Evolutionary conservation across 352 stramenopile species (phyloP).

Genomic region (Globisporangium nagaii): DNA sequence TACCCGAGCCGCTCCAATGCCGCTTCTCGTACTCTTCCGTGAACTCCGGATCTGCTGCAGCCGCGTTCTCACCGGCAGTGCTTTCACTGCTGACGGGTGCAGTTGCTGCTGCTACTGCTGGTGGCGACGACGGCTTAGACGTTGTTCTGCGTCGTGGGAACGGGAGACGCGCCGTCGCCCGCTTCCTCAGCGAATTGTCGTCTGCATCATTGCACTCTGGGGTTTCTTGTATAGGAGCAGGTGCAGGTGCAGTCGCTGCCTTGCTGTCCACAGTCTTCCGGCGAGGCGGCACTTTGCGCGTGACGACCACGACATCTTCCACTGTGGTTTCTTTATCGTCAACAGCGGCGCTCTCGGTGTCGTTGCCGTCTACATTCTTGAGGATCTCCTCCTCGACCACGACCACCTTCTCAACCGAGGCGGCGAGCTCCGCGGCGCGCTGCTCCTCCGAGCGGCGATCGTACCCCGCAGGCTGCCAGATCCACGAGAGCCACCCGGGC

Average conservation of each 20-base stretch:
- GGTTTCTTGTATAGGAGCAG: background rate
- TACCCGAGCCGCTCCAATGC: constrained; percentile 38
- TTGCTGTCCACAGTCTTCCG: background rate
- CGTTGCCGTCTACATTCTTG: too few species aligned
- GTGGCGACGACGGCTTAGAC: background rate
- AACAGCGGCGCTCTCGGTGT: too few species aligned
- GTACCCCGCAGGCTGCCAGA: constrained; percentile 37
- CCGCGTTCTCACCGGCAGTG: too few species aligned
- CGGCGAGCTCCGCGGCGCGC: constrained; percentile 19
- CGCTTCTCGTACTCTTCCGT: constrained; percentile 26
- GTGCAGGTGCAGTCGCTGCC: background rate
- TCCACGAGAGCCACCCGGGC: constrained; percentile 68
- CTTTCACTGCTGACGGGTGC: too few species aligned
- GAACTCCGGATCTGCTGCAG: constrained; percentile 15
- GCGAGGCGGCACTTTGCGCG: background rate
- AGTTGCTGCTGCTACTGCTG: background rate
- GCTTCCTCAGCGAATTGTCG: background rate
- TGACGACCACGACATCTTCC: constrained; percentile 4
- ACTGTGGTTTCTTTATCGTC: background rate
- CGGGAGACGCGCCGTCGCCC: background rate
- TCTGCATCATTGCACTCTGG: background rate
- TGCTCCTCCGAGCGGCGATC: background rate
- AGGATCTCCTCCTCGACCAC: constrained; percentile 24
- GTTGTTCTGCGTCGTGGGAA: constrained; percentile 3
- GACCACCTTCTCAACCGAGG: constrained; percentile 19